Percentiles rank a stretch among this genome's conserved stretches.
Conservation (phyloP, 345 rosid species). For the Gossypium anomalum region DNA sequence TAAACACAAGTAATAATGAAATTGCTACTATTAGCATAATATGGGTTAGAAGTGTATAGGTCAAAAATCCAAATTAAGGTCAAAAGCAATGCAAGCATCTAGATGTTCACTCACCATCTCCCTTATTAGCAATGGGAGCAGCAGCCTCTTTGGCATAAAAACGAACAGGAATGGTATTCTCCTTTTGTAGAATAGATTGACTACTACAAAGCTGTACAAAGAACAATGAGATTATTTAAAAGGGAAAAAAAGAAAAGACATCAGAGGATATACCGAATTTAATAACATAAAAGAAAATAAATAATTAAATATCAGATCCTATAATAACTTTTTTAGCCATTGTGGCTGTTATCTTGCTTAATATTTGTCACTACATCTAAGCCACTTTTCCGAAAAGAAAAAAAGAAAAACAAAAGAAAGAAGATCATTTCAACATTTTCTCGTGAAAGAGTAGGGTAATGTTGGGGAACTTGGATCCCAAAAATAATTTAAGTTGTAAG, state of each 20-base stretch:
- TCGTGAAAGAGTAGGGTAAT: too few relatives aligned
- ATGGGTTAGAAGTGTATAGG: background rate
- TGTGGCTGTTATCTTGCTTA: background rate
- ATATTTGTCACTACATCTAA: background rate
- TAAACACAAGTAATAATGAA: background rate
- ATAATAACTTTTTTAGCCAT: background rate
- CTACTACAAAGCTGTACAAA: conserved; percentile 50
- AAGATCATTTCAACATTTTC: background rate
- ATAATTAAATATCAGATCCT: background rate
- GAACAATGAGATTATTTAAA: background rate
- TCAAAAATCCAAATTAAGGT: background rate
- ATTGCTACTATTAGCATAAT: background rate
- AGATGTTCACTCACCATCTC: conserved; percentile 64
- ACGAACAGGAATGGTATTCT: conserved; percentile 53
- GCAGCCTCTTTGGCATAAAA: conserved; percentile 73
- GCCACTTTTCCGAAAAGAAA: background rate
- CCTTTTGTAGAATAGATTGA: conserved; percentile 42
- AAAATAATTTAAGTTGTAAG: too few relatives aligned
- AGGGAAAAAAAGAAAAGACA: background rate
- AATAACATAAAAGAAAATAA: background rate
- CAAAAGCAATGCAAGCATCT: background rate
- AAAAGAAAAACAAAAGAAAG: background rate
- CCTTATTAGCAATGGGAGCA: conserved; percentile 56
- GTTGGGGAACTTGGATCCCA: too few relatives aligned
- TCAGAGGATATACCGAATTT: too few relatives aligned